Conservation (phyloP, 257 asterid species). For the Linderniella brevidens region DNA sequence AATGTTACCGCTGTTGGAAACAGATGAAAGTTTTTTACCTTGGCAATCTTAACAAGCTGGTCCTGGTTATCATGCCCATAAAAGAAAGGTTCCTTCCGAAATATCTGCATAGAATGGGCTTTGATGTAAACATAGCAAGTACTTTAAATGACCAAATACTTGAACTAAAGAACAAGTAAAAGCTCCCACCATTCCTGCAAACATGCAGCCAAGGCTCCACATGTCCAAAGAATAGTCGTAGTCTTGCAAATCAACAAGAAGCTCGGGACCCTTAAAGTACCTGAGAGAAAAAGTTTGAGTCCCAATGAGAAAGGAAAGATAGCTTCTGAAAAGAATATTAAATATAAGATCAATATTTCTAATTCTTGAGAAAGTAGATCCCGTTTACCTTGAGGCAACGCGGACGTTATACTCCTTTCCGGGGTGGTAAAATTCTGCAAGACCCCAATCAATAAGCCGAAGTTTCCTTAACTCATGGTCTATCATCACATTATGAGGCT, state of each 20-base stretch:
- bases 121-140: too few relatives aligned
- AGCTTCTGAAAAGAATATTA: neutral
- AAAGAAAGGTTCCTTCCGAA: slow-evolving; percentile 97
- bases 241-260: slow-evolving; percentile 70
- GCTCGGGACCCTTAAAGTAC: slow-evolving; percentile 52
- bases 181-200: slow-evolving; percentile 88
- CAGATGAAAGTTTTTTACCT: slow-evolving; percentile 15
- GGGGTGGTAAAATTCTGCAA: slow-evolving; percentile 62
- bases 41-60: slow-evolving; percentile 93
- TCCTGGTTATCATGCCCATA: slow-evolving; percentile 96
- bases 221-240: slow-evolving; percentile 67
- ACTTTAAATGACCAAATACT: too few relatives aligned
- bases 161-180: too few relatives aligned
- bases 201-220: slow-evolving; percentile 94
- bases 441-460: slow-evolving; percentile 78
- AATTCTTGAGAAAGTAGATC: slow-evolving; percentile 2
- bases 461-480: slow-evolving; percentile 71
- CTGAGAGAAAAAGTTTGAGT: slow-evolving; percentile 10
- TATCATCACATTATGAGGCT: slow-evolving; percentile 82
- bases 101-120: slow-evolving; percentile 30
- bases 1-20: too few relatives aligned
- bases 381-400: slow-evolving; percentile 61
- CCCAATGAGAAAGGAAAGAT: too few relatives aligned
- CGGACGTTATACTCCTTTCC: slow-evolving; percentile 74
- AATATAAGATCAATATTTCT: slow-evolving; percentile 8